These are phyloP conservation scores for Plasmodium yoelii DNA, from an alignment of 169 alveolate species.

Conservation along the genomic window DNA sequence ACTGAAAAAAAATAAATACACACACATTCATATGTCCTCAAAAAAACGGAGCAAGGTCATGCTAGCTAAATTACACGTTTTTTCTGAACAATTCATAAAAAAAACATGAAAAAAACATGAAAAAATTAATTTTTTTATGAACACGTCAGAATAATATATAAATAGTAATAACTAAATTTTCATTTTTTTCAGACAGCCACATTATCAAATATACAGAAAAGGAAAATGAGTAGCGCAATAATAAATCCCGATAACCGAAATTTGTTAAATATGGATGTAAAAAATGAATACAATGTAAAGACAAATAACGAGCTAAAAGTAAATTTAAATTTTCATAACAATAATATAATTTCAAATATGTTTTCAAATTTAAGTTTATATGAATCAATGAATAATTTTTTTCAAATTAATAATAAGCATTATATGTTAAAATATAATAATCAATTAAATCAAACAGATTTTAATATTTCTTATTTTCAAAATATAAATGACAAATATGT, in stretches of 20 bases:
- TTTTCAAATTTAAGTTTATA: constrained; percentile 55
- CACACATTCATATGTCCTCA: too few relatives aligned
- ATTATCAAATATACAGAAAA: not conserved
- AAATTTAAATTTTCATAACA: constrained; percentile 50
- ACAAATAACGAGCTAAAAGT: constrained; percentile 65
- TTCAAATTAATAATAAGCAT: constrained; percentile 25
- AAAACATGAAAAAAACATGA: too few relatives aligned
- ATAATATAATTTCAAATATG: constrained; percentile 60
- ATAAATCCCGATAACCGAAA: constrained; percentile 4
- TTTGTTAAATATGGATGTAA: not conserved
- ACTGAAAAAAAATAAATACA: too few relatives aligned
- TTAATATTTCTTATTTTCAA: constrained; percentile 40
- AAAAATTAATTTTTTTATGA: not conserved
- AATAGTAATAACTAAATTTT: too few relatives aligned
- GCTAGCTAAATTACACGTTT: too few relatives aligned
- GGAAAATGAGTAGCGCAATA: constrained; percentile 17
- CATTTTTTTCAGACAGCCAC: constrained; percentile 8
- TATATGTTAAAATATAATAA: constrained; percentile 62
- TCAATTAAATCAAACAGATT: constrained; percentile 41
- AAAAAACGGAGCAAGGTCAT: too few relatives aligned
- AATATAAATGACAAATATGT: constrained; percentile 30
- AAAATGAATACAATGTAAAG: constrained; percentile 30
- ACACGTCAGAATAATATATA: not conserved
- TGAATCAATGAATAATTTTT: constrained; percentile 31
- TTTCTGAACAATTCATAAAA: too few relatives aligned